A percentile compares a stretch with the other conserved stretches of the same genome.
phyloP scores from a whole-genome alignment of 2,329 filamentous ascomycete genomes.

The Arthrobotrys sphaeroides region DNA sequence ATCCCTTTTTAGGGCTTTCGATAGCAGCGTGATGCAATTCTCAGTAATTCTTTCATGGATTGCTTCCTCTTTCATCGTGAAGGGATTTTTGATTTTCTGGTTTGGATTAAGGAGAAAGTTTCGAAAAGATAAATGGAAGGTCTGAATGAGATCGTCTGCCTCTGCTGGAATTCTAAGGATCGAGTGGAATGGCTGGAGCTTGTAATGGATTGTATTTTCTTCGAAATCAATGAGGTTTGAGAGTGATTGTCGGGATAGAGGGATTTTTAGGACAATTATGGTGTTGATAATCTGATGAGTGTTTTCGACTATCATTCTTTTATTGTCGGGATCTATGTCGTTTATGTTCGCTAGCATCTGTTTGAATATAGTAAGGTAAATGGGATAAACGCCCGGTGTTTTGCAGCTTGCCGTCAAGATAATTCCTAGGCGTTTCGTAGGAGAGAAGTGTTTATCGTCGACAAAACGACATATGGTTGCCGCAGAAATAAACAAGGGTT shows the following conservation, averaged over 20 bases:
- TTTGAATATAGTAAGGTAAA: conserved; percentile 9
- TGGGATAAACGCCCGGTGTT: background rate
- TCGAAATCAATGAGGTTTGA: background rate
- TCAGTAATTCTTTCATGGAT: conserved; percentile 59
- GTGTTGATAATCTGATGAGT: background rate
- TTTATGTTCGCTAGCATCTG: background rate
- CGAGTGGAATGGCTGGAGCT: conserved; percentile 2
- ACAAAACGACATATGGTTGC: conserved; percentile 32
- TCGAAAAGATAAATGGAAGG: conserved; percentile 27
- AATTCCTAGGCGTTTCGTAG: background rate
- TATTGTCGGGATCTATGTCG: background rate
- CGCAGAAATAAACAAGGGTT: conserved; percentile 34
- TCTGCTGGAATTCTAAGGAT: conserved; percentile 8
- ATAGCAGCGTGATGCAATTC: conserved; percentile 61
- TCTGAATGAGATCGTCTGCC: background rate
- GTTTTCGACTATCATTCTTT: background rate
- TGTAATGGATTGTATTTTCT: conserved; percentile 2
- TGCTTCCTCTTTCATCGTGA: conserved; percentile 61
- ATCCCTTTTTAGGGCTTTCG: conserved; percentile 59
- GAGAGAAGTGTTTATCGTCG: background rate
- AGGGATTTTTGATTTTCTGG: conserved; percentile 54
- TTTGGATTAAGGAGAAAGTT: conserved; percentile 59
- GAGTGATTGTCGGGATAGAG: background rate
- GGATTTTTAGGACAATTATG: background rate
- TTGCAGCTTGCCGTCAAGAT: background rate